Conservation (phyloP, 345 rosid species). For the Isatis tinctoria region DNA sequence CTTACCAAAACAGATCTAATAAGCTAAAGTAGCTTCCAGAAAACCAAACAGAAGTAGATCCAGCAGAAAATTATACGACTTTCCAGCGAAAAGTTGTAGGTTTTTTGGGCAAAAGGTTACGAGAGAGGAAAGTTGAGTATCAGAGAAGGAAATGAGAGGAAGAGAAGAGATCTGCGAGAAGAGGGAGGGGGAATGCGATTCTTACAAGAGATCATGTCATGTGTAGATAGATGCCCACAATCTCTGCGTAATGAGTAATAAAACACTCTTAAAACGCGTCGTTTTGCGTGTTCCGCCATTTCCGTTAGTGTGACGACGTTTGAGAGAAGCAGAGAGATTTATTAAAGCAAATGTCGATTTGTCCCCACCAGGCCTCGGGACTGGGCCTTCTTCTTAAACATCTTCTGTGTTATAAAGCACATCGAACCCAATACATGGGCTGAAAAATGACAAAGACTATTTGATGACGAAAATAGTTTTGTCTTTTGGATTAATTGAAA, state of each 20-base stretch:
- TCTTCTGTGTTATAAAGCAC: background rate
- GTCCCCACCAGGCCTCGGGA: background rate
- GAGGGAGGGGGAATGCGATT: slow-evolving; percentile 19
- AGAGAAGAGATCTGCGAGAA: slow-evolving; percentile 16
- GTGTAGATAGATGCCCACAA: slow-evolving; percentile 5
- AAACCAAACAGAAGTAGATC: background rate
- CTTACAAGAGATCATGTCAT: slow-evolving; percentile 29
- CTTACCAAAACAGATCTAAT: slow-evolving; percentile 17
- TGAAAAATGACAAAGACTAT: too few species aligned
- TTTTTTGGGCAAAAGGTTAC: background rate
- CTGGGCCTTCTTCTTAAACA: background rate
- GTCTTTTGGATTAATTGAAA: too few species aligned
- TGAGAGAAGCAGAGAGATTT: background rate
- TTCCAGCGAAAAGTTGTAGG: background rate
- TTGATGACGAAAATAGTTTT: too few species aligned
- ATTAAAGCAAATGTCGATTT: background rate
- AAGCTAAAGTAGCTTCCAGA: background rate
- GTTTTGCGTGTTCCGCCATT: slow-evolving; percentile 35
- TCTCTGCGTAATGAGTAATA: background rate
- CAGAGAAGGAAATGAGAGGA: slow-evolving; percentile 4
- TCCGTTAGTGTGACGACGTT: slow-evolving; percentile 2
- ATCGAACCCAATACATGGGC: background rate
- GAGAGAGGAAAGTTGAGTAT: background rate
- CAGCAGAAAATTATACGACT: background rate
- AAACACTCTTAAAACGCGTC: slow-evolving; percentile 23